These are phyloP conservation scores for Lotus japonicus DNA, from an alignment of 306 rosid genomes.

Conservation along the genomic window DNA sequence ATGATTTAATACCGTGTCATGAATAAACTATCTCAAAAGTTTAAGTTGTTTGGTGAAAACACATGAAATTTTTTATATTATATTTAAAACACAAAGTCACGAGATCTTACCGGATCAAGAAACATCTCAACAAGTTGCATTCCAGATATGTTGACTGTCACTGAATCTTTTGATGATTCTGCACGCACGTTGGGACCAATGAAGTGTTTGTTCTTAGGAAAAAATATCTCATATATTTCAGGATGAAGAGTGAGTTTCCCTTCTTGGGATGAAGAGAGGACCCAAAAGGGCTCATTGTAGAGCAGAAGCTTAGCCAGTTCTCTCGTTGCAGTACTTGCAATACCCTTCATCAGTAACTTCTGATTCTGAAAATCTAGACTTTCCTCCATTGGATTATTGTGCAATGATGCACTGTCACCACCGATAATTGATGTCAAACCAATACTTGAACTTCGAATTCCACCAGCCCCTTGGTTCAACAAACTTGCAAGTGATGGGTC, in stretches of 20 bases:
- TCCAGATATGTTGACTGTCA: constrained; percentile 29
- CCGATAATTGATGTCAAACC: too few species aligned
- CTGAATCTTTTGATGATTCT: constrained; percentile 56
- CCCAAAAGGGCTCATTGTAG: background rate
- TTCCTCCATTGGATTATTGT: background rate
- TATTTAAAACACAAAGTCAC: background rate
- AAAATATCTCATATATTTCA: constrained; percentile 35
- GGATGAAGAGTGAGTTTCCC: constrained; percentile 22
- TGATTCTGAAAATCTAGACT: constrained; percentile 19
- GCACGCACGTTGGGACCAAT: constrained; percentile 18
- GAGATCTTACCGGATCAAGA: constrained; percentile 37
- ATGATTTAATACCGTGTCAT: too few species aligned
- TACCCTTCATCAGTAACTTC: constrained; percentile 31
- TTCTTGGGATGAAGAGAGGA: too few species aligned
- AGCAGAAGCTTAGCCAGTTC: constrained; percentile 39
- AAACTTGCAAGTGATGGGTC: too few species aligned
- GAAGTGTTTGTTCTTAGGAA: constrained; percentile 30
- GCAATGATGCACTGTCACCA: background rate
- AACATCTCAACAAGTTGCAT: constrained; percentile 41
- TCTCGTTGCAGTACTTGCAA: constrained; percentile 29
- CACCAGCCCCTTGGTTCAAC: too few species aligned
- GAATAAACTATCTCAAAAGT: too few species aligned
- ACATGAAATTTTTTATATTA: too few species aligned
- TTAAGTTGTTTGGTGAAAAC: too few species aligned
- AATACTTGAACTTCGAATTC: too few species aligned